A percentile compares a stretch with the other conserved stretches of the same genome.
Evolutionary conservation across 164 flowering plant species (phyloP).

Genomic region (Kalanchoe fedtschenkoi): DNA sequence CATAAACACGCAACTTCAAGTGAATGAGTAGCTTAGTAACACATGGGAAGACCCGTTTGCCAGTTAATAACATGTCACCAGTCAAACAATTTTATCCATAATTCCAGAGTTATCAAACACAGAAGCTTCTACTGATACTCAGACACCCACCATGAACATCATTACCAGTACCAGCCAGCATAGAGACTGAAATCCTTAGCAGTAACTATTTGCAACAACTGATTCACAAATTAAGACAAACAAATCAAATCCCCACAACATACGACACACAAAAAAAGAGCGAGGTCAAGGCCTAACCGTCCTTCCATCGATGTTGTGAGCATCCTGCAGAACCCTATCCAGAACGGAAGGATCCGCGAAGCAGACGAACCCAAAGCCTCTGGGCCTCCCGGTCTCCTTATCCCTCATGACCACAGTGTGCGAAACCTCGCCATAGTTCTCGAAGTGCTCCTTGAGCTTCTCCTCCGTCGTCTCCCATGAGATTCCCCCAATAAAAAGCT

Average conservation of each 20-base stretch:
- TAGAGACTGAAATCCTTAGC: background rate
- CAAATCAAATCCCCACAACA: background rate
- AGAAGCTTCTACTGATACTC: background rate
- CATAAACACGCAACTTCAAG: too few species aligned
- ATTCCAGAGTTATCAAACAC: too few species aligned
- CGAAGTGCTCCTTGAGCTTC: conserved; percentile 65
- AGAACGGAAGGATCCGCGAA: conserved; percentile 60
- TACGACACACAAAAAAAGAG: background rate
- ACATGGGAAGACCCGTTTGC: background rate
- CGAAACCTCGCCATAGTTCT: conserved; percentile 63
- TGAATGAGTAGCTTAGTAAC: background rate
- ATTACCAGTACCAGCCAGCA: background rate
- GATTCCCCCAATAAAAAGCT: conserved; percentile 90
- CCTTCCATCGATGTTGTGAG: conserved; percentile 74
- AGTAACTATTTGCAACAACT: background rate
- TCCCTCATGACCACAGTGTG: conserved; percentile 81
- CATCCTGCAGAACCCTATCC: conserved; percentile 75
- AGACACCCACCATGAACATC: background rate
- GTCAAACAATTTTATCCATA: too few species aligned
- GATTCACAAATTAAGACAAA: background rate
- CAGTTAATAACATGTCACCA: background rate
- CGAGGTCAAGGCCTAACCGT: conserved; percentile 25
- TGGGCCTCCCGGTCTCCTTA: conserved; percentile 47
- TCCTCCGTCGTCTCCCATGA: conserved; percentile 95
- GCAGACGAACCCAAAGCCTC: conserved; percentile 71